Base-by-base conservation (phyloP, 306 rosid genomes). In the Cicer pinnatifidum region DNA sequence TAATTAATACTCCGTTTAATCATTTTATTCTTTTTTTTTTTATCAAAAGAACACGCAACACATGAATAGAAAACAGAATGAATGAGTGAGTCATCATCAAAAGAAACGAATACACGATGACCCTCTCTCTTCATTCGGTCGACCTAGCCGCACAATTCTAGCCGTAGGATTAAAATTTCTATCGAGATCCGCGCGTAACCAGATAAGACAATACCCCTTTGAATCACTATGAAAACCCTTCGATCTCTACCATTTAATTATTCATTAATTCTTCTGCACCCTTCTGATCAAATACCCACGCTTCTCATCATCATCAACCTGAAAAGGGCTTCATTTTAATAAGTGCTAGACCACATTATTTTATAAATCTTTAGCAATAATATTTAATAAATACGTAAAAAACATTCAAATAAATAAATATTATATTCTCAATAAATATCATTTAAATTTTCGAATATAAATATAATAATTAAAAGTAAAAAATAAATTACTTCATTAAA, bases 251-350 rank as follows among this genome's bases (percentile, higher is more conserved):
- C 5, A 28, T 28, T 28, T 28, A 28, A 28, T 28, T 28, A 28
- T 28, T 28, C 35, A 28, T 28, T 28, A 28, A 16, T 52, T 72
- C 16, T 43, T 8, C 33, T 61, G 15, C 38, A 23, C 58, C 48
- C 13, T 43, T 54, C 15, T 2, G 44, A 75, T 75, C 39, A 69
- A 54, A 1, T 9, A 53, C 74, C 84, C 80, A 79, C 71, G 69
- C 82, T 63, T 4, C 79, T 52, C 86, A 83, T 82, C 72, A 83
- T 77, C 28, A 20, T 56, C 5, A 57, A 57, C 10, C 61, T 57
- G 8, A 52, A 45, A 82, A 77, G 75, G 52, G 5, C 5, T 28
- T 28, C 3, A 28, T 28, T 28, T 28, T 28, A 28, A 28, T 0
- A 28, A 28, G 35, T 28, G 35, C 35, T 28, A 3, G 35, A 28